Conservation (phyloP, 2,329 filamentous ascomycete species). For the Aspergillus tanneri region DNA sequence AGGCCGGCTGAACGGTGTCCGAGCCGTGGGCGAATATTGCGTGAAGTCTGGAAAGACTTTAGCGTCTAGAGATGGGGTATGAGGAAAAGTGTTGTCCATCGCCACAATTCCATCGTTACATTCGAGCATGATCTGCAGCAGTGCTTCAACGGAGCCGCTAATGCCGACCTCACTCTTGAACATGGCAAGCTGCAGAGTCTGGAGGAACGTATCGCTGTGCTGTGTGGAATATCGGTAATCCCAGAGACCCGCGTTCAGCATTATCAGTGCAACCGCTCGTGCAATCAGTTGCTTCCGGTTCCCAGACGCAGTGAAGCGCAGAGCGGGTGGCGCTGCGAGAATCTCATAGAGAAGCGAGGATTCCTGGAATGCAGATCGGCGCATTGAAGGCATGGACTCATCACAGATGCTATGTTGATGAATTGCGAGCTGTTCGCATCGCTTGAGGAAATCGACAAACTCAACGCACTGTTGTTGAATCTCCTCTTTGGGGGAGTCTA, state of each 20-base stretch:
- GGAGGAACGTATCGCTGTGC: constrained; percentile 35
- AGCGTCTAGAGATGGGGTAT: not conserved
- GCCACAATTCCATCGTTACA: constrained; percentile 31
- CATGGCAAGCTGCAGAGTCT: constrained; percentile 31
- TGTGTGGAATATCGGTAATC: constrained; percentile 37
- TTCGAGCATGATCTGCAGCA: constrained; percentile 40
- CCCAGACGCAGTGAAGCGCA: constrained; percentile 36
- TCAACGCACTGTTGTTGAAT: constrained; percentile 37
- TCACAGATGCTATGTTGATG: constrained; percentile 26
- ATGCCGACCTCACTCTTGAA: constrained; percentile 37
- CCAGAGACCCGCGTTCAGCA: constrained; percentile 42
- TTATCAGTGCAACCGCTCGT: constrained; percentile 37
- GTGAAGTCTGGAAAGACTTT: constrained; percentile 25
- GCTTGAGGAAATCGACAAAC: constrained; percentile 40
- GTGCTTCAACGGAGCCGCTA: constrained; percentile 40
- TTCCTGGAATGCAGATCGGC: constrained; percentile 31
- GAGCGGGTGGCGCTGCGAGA: constrained; percentile 32
- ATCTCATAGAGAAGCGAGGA: constrained; percentile 34
- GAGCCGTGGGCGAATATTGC: constrained; percentile 27
- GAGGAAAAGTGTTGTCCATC: not conserved
- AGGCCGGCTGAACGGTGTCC: constrained; percentile 32
- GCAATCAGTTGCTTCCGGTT: constrained; percentile 42
- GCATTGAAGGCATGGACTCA: constrained; percentile 17
- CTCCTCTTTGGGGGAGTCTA: constrained; percentile 29
- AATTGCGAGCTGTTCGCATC: constrained; percentile 38